A percentile compares a stretch with the other conserved stretches of the same genome.
These are phyloP conservation scores for Xylaria sp. DNA, from an alignment of 2,329 filamentous ascomycete genomes.

Conservation along the genomic window DNA sequence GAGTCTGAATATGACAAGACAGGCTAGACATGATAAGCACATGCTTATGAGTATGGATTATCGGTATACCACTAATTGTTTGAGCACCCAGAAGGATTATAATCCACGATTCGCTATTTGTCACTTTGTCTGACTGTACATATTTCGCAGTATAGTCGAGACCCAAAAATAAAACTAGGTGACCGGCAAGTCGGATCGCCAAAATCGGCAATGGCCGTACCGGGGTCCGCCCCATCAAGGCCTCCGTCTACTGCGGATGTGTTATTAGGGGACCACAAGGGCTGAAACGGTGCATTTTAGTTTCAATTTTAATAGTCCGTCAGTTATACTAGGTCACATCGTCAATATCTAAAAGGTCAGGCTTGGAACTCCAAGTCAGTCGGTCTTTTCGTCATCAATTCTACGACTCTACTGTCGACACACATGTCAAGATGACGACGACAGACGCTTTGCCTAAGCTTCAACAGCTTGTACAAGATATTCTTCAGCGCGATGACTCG, in stretches of 20 bases:
- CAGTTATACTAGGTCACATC: conserved; percentile 12
- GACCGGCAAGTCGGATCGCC: conserved; percentile 35
- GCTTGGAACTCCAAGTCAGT: conserved; percentile 18
- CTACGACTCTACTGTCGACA: conserved; percentile 17
- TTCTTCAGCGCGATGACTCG: conserved; percentile 35
- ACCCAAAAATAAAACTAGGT: conserved; percentile 30
- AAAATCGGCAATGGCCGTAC: conserved; percentile 36
- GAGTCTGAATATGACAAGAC: conserved; percentile 31
- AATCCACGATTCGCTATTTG: conserved; percentile 29
- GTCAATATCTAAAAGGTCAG: conserved; percentile 33
- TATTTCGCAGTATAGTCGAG: conserved; percentile 22
- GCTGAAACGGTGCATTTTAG: conserved; percentile 28
- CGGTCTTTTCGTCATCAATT: conserved; percentile 14
- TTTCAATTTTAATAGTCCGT: conserved; percentile 25
- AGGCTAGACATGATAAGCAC: conserved; percentile 30
- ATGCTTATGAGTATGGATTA: conserved; percentile 25
- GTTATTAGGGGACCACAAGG: conserved; percentile 33
- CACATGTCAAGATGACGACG: conserved; percentile 26
- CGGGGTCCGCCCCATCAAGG: conserved; percentile 34
- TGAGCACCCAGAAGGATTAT: conserved; percentile 30
- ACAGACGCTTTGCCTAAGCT: conserved; percentile 21
- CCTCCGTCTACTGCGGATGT: conserved; percentile 30
- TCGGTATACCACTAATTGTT: conserved; percentile 27
- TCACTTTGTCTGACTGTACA: conserved; percentile 35
- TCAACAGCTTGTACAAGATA: conserved; percentile 30